phyloP scores from a whole-genome alignment of 2,329 filamentous ascomycete species.

The Aspergillus fumigatus region DNA sequence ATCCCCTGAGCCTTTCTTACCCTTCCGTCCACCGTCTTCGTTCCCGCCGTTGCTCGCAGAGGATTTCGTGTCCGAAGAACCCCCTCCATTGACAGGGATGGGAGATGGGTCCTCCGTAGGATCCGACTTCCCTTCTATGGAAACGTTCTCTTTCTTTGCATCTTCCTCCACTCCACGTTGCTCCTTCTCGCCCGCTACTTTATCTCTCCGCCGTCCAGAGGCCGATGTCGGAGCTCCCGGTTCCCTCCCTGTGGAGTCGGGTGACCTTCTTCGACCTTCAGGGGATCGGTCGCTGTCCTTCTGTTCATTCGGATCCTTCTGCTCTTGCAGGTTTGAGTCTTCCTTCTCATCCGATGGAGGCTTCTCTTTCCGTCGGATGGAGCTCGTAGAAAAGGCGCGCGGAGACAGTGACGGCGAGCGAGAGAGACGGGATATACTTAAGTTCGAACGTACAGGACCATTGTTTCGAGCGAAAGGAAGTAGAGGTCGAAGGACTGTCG shows the following conservation, averaged over 20 bases:
- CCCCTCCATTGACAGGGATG: slow-evolving; percentile 34
- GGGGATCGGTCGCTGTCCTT: slow-evolving; percentile 43
- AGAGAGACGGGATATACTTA: slow-evolving; percentile 21
- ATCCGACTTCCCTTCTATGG: slow-evolving; percentile 45
- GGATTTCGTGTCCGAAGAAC: slow-evolving; percentile 42
- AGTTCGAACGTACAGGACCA: slow-evolving; percentile 23
- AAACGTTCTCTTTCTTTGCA: slow-evolving; percentile 36
- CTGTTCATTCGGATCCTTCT: slow-evolving; percentile 26
- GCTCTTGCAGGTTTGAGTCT: slow-evolving; percentile 24
- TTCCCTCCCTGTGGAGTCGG: slow-evolving; percentile 34
- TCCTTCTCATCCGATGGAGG: slow-evolving; percentile 42
- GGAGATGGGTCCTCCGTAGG: slow-evolving; percentile 45
- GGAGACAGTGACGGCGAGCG: slow-evolving; percentile 24
- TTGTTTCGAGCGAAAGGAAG: slow-evolving; percentile 29
- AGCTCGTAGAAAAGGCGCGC: slow-evolving; percentile 43
- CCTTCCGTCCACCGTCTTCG: slow-evolving; percentile 65
- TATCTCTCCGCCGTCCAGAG: slow-evolving; percentile 38
- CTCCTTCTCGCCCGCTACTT: slow-evolving; percentile 35
- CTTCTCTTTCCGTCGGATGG: slow-evolving; percentile 54
- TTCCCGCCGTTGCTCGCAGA: slow-evolving; percentile 51
- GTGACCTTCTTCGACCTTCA: slow-evolving; percentile 38
- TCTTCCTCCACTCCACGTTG: slow-evolving; percentile 34
- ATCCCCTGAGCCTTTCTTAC: slow-evolving; percentile 64
- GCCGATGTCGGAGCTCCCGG: slow-evolving; percentile 31
- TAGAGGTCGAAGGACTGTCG: slow-evolving; percentile 31